A percentile compares a stretch with the other conserved stretches of the same genome.
Evolutionary conservation across 1,139 yeast genomes (phyloP).

Genomic region (Sugiyamaella paludigena): DNA sequence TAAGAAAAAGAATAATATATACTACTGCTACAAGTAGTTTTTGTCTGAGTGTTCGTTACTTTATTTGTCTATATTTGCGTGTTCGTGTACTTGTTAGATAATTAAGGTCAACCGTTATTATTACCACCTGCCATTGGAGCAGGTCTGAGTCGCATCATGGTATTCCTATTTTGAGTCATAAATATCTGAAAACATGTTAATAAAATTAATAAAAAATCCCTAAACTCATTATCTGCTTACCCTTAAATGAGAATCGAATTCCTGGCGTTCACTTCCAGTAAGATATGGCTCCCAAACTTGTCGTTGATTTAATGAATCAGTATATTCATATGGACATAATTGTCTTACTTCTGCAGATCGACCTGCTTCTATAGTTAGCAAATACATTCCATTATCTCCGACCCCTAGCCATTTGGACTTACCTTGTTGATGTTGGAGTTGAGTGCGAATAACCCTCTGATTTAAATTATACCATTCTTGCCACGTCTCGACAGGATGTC

Average conservation of each 20-base stretch:
- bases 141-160: constrained; percentile 32
- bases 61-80: background rate
- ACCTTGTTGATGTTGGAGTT: constrained; percentile 16
- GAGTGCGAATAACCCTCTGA: constrained; percentile 22
- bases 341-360: constrained; percentile 24
- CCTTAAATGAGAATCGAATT: constrained; percentile 34
- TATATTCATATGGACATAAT: constrained; percentile 35
- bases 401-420: background rate
- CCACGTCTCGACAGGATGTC: constrained; percentile 38
- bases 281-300: constrained; percentile 37
- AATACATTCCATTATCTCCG: background rate
- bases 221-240: constrained; percentile 20
- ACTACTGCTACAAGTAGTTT: background rate
- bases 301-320: constrained; percentile 35
- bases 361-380: constrained; percentile 2
- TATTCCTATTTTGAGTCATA: constrained; percentile 32
- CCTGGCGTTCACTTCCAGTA: constrained; percentile 35
- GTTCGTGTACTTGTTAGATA: background rate
- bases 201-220: background rate
- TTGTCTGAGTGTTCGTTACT: background rate
- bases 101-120: constrained; percentile 1
- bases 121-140: constrained; percentile 23
- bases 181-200: constrained; percentile 21
- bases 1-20: background rate
- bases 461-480: constrained; percentile 35